Evolutionary conservation across 2,329 filamentous ascomycete genomes (phyloP).

Genomic region (Colletotrichum kahawae): DNA sequence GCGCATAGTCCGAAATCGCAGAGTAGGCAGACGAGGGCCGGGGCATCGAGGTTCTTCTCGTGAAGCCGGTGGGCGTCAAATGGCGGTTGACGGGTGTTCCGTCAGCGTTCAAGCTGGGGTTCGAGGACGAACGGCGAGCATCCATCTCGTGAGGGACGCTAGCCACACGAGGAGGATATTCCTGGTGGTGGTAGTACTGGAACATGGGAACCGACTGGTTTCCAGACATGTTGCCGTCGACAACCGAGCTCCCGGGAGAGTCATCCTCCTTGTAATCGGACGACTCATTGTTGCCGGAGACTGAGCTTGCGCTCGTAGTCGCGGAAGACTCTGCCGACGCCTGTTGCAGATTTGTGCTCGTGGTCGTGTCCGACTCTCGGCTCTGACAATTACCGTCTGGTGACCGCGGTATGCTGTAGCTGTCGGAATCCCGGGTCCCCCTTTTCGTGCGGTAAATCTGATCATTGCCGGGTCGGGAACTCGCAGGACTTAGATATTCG

Average conservation of each 20-base stretch:
- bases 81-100: constrained; percentile 60
- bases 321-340: constrained; percentile 57
- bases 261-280: constrained; percentile 48
- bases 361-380: constrained; percentile 55
- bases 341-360: constrained; percentile 51
- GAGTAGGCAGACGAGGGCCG: constrained; percentile 82
- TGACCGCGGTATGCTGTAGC: constrained; percentile 34
- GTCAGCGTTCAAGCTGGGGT: constrained; percentile 55
- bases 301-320: constrained; percentile 61
- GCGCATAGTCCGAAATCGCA: constrained; percentile 70
- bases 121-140: constrained; percentile 49
- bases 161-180: constrained; percentile 45
- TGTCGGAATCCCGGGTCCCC: constrained; percentile 30
- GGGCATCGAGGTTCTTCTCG: constrained; percentile 62
- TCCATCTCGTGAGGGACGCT: constrained; percentile 47
- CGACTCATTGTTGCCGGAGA: constrained; percentile 55
- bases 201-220: constrained; percentile 58
- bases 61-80: constrained; percentile 63
- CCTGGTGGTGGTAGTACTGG: constrained; percentile 67
- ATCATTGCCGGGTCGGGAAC: neutral
- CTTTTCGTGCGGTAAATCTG: neutral
- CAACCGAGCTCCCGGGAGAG: constrained; percentile 57
- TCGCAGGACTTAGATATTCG: neutral
- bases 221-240: constrained; percentile 47
- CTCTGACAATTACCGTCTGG: constrained; percentile 52